A percentile compares a stretch with the other conserved stretches of the same genome.
phyloP scores from a whole-genome alignment of 2,329 filamentous ascomycete genomes.

The Colletotrichum sp. region DNA sequence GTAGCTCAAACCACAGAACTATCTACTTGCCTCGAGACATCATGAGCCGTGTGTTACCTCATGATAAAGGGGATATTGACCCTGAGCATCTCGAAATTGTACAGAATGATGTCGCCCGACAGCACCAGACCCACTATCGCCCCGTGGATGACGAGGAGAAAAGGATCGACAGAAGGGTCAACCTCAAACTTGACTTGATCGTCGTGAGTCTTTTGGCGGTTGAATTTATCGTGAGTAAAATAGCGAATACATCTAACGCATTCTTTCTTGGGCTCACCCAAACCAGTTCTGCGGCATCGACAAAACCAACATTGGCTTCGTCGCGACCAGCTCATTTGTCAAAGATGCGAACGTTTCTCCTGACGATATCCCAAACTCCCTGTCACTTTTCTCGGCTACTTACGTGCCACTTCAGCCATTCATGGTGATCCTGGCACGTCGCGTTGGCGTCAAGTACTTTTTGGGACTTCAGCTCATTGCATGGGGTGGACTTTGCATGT shows the following conservation, averaged over 20 bases:
- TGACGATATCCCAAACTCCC: conserved; percentile 25
- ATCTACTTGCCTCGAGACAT: not conserved
- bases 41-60: not conserved
- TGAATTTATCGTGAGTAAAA: conserved; percentile 22
- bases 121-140: conserved; percentile 3
- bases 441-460: conserved; percentile 23
- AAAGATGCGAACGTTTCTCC: conserved; percentile 24
- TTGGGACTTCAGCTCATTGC: conserved; percentile 17
- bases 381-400: conserved; percentile 26
- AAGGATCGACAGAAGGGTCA: conserved; percentile 18
- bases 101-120: not conserved
- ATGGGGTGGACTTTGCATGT: conserved; percentile 27
- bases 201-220: conserved; percentile 20
- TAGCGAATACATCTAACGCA: not conserved
- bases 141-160: conserved; percentile 19
- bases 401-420: conserved; percentile 27
- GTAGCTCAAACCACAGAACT: not conserved
- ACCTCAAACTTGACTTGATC: conserved; percentile 20
- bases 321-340: conserved; percentile 25
- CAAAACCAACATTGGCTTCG: conserved; percentile 27
- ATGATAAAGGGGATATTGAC: not conserved
- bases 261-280: not conserved
- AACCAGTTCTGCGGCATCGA: conserved; percentile 26
- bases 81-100: conserved; percentile 4
- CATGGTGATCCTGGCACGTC: conserved; percentile 24